These are phyloP conservation scores for Leccinum truebloodii DNA, from an alignment of 768 basidiomycete species.

Conservation along the genomic window DNA sequence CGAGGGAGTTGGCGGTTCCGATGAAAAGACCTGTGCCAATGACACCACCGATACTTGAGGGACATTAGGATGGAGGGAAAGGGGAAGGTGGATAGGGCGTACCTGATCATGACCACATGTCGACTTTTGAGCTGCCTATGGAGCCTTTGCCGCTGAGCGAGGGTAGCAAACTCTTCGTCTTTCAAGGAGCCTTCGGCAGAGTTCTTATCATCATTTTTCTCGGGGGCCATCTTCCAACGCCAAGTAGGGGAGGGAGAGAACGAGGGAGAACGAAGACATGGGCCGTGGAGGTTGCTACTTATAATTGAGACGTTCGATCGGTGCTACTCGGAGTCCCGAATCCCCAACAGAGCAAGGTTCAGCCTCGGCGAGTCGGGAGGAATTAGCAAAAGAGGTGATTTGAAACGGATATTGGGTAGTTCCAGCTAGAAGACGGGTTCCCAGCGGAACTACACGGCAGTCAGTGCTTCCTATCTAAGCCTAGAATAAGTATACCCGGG, in stretches of 20 bases:
- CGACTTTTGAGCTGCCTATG: constrained; percentile 71
- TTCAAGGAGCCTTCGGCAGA: constrained; percentile 18
- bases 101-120: constrained; percentile 84
- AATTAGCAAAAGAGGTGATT: no score
- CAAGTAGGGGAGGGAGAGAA: no score
- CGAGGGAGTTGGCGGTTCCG: constrained; percentile 18
- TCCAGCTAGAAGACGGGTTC: no score
- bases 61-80: constrained; percentile 1
- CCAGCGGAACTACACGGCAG: no score
- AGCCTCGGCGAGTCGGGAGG: no score
- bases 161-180: constrained; percentile 21
- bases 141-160: constrained; percentile 28
- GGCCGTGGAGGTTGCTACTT: background rate
- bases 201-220: constrained; percentile 21
- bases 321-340: no score
- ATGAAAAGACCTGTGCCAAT: constrained; percentile 28
- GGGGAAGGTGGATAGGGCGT: background rate
- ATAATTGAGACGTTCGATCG: background rate
- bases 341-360: no score
- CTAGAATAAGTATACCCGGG: no score
- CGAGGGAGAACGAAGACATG: background rate
- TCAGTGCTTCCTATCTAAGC: no score
- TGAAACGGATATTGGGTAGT: no score
- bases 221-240: constrained; percentile 3
- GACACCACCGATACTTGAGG: constrained; percentile 47